Conservation (phyloP, 306 rosid species). For the Rosa persica region DNA sequence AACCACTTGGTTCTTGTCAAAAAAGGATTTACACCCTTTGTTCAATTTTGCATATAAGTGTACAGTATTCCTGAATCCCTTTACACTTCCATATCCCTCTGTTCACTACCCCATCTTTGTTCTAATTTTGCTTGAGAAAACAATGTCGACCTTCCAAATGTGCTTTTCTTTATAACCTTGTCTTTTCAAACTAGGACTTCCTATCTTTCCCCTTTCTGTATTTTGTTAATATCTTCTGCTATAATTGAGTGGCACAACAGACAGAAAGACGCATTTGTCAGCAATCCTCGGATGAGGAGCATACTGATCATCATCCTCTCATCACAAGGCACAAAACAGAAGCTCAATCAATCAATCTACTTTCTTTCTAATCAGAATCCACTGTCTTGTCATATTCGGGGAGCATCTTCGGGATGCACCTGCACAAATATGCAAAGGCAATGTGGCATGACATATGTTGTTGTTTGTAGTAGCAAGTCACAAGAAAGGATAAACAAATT, state of each 20-base stretch:
- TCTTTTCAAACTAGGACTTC: background rate
- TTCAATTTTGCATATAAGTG: background rate
- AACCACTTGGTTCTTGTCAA: background rate
- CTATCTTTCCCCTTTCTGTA: background rate
- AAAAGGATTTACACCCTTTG: background rate
- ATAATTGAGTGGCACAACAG: background rate
- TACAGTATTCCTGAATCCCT: background rate
- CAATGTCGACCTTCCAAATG: background rate
- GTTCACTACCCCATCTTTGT: background rate
- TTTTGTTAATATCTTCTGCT: background rate
- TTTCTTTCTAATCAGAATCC: constrained; percentile 24
- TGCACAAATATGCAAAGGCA: constrained; percentile 21
- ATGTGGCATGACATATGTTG: background rate
- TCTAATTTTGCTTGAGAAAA: background rate
- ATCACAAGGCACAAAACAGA: constrained; percentile 7
- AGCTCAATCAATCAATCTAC: constrained; percentile 17
- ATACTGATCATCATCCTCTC: constrained; percentile 1
- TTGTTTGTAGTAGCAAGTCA: background rate
- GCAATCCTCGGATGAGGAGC: constrained; percentile 11
- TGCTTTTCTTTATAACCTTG: background rate
- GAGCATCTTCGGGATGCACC: constrained; percentile 40
- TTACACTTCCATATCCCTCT: background rate
- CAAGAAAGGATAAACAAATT: background rate
- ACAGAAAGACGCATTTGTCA: constrained; percentile 17
- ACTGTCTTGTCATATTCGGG: constrained; percentile 21